Evolutionary conservation across 176 grass and related monocot genomes (phyloP), one percentile per base, ranked within the genome.

Genomic region (Oryza glumipatula): DNA sequence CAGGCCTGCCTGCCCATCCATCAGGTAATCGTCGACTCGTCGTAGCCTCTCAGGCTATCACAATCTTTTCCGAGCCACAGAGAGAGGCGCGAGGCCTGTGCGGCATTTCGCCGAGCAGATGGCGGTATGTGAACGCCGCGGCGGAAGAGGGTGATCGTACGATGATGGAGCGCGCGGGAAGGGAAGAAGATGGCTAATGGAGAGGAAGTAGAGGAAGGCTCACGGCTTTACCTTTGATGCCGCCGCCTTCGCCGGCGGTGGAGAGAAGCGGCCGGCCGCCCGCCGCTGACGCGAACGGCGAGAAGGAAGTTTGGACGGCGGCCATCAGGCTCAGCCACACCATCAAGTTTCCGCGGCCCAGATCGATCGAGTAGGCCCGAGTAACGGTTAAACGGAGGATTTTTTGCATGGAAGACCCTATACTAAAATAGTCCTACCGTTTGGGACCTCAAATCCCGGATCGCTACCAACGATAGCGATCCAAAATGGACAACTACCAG

Each of bases 71-170:
- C 16, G n/a, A n/a, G 39, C 1, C 19, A 19, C 28, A 28, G 2
- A 49, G 11, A 67, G 11, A 75, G 71, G 60, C 12, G 43, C 43
- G 17, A 67, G 60, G 58, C 71, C 12, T 38, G n/a, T 2, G 14
- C 24, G 24, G 45, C 44, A 51, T 74, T 51, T 67, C 71, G 58
- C 47, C 41, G 58, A 75, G 81, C 41, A 75, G 41, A 11, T n/a
- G n/a, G 70, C 70, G 23, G 52, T 8, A 21, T 21, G 17, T 1
- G 1, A 63, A 63, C n/a, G 58, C 58, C 21, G 7, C 58, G 58
- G 58, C 11, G 71, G 16, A 22, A 23, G 1, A 13, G 24, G 47
- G 39, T 3, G 43, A 10, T 44, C 43, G 2, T 9, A 44, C 3
- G 43, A 44, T 44, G 9, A 44, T 44, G 80, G 11, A 5, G 54